A percentile compares a stretch with the other conserved stretches of the same genome.
Evolutionary conservation across 2,329 filamentous ascomycete genomes (phyloP).

Genomic region (Monilinia aucupariae): DNA sequence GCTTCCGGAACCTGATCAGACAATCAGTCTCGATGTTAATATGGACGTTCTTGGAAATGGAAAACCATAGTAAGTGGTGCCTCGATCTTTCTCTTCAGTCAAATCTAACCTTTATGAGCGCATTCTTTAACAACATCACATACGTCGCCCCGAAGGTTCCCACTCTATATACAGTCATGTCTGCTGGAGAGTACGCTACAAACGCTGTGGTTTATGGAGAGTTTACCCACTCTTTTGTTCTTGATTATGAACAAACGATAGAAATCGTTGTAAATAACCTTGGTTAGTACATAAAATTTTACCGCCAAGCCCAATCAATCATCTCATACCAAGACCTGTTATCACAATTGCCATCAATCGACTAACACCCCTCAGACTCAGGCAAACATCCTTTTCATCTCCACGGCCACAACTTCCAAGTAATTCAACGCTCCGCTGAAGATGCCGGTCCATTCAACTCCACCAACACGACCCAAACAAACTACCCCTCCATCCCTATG

Average conservation of each 20-base stretch:
- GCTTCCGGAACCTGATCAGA: constrained; percentile 56
- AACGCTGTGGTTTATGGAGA: constrained; percentile 60
- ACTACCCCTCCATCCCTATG: constrained; percentile 53
- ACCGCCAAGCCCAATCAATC: neutral
- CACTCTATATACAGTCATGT: constrained; percentile 61
- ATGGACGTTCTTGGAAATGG: constrained; percentile 66
- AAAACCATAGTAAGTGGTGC: constrained; percentile 52
- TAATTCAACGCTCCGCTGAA: constrained; percentile 55
- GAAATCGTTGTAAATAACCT: constrained; percentile 75
- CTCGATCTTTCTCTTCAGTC: neutral
- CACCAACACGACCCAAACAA: constrained; percentile 40
- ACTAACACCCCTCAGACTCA: constrained; percentile 41
- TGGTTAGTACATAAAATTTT: constrained; percentile 21
- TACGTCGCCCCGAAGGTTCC: constrained; percentile 62
- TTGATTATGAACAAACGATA: constrained; percentile 62
- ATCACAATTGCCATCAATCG: neutral
- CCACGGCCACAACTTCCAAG: constrained; percentile 71
- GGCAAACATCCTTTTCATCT: constrained; percentile 70
- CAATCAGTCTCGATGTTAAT: constrained; percentile 56
- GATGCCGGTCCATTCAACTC: constrained; percentile 51
- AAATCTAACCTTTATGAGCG: constrained; percentile 32
- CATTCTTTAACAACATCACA: constrained; percentile 58
- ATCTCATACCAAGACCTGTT: neutral
- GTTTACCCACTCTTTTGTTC: constrained; percentile 61
- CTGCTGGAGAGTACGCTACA: constrained; percentile 46